Base-by-base conservation (phyloP, 805 yeast genomes). In the Yarrowia divulgata region DNA sequence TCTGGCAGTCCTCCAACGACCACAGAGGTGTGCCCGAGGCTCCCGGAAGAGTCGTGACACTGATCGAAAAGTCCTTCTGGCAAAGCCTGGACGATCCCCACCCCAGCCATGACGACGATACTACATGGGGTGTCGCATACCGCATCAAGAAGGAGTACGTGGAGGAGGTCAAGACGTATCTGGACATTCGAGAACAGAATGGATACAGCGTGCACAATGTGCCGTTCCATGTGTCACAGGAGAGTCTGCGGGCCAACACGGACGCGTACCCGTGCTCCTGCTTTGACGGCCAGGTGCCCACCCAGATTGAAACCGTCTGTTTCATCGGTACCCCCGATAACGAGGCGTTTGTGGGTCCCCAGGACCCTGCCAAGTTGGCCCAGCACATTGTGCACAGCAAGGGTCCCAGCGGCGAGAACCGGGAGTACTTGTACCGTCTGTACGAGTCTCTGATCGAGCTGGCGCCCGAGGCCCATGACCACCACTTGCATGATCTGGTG, bases 41-140 rank as follows among this genome's bases (percentile, higher is more conserved):
- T n/a, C 97, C 97, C 0, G 98, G 98, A 0, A 79, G 98, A 42
- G 98, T 93, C 1, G 97, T 86, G 10, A 93, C 98, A 0, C 80
- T 93, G 57, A 81, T 93, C 0, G 85, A 93, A 10, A 80, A 85
- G 55, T 83, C 84, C 8, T 75, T 73, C 72, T 80, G 82, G 82
- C 87, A 86, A 69, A 81, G 90, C 18, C 75, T 84, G 34, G 67
- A 73, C 2, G 81, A 85, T 70, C 80, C 81, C 16, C 80, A 79
- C 68, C 78, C 77, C 6, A 74, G 75, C 37, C 58, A 72, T 10
- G 77, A 75, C 35, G 81, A 83, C 6, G 79, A 76, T 52, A 74
- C 72, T 10, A 79, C 90, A 0, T 86, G 90, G 87, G 97, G 96
- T 0, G 90, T 91, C 62, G 96, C 95, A 0, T 93, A 91, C 78